Conservation (phyloP, 2,329 filamentous ascomycete genomes). For the Endocalyx cinctus region DNA sequence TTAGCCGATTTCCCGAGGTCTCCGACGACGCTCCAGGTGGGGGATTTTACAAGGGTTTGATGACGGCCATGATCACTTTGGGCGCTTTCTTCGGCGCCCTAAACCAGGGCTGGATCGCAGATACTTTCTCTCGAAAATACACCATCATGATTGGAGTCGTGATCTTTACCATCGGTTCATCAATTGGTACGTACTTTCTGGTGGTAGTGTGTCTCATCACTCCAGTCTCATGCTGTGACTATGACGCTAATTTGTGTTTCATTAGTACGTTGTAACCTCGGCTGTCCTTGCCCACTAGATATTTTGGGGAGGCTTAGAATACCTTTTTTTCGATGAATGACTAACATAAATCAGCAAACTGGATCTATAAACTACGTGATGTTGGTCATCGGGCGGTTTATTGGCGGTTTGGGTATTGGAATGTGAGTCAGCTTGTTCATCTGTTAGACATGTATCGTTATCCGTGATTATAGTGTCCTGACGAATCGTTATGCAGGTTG, state of each 20-base stretch:
- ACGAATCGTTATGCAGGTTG: too few species aligned
- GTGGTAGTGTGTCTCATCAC: too few species aligned
- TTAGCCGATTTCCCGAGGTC: conserved; percentile 43
- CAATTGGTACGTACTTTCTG: too few species aligned
- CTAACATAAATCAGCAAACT: too few species aligned
- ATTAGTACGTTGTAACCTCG: too few species aligned
- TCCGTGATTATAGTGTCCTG: too few species aligned
- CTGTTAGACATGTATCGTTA: too few species aligned
- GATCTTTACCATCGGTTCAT: conserved; percentile 37
- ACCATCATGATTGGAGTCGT: conserved; percentile 45
- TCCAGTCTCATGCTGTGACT: too few species aligned
- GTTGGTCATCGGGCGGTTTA: conserved; percentile 51
- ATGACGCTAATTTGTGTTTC: too few species aligned
- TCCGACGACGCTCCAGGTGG: conserved; percentile 40
- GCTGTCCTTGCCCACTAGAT: too few species aligned
- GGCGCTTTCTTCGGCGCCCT: conserved; percentile 54
- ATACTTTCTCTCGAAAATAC: conserved; percentile 48
- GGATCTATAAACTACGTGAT: conserved; percentile 41
- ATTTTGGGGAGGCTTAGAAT: too few species aligned
- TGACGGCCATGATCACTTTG: conserved; percentile 45
- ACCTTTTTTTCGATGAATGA: too few species aligned
- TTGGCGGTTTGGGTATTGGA: conserved; percentile 50
- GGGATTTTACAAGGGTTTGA: conserved; percentile 28
- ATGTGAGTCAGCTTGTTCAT: conserved; percentile 33
- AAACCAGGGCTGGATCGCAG: conserved; percentile 48